Evolutionary conservation across 2,329 filamentous ascomycete genomes (phyloP).

Genomic region (Ceratocystis papillata): DNA sequence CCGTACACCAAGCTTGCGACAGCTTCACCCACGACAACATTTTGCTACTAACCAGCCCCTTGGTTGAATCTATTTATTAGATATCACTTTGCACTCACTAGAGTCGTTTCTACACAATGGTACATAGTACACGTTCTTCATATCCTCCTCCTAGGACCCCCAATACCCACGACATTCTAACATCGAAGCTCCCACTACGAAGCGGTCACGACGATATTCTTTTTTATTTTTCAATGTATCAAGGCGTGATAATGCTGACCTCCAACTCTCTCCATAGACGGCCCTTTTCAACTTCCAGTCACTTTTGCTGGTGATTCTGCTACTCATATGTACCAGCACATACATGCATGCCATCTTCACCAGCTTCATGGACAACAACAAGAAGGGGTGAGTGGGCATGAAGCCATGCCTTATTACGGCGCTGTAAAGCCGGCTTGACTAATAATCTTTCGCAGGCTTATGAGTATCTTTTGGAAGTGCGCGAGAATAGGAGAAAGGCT

Average conservation of each 20-base stretch:
- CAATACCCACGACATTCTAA: not conserved
- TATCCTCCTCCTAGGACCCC: not conserved
- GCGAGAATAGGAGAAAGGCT: conserved; percentile 84
- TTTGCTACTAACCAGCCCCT: not conserved
- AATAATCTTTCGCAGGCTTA: conserved; percentile 41
- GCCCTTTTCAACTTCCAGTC: conserved; percentile 99
- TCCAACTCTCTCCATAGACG: conserved; percentile 46
- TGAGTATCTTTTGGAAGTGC: conserved; percentile 91
- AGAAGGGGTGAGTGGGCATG: conserved; percentile 57
- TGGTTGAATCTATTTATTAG: not conserved
- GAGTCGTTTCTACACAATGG: not conserved
- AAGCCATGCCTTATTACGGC: conserved; percentile 32
- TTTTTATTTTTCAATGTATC: not conserved
- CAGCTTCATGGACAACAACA: conserved; percentile 81
- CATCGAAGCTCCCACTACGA: not conserved
- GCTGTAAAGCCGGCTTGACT: conserved; percentile 30
- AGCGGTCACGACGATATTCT: conserved; percentile 28
- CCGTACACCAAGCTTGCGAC: conserved; percentile 1
- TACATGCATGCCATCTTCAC: conserved; percentile 89
- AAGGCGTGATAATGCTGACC: not conserved
- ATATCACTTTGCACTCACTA: not conserved
- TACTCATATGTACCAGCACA: conserved; percentile 90
- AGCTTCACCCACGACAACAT: not conserved
- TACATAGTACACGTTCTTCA: not conserved
- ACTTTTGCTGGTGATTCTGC: conserved; percentile 82